These are phyloP conservation scores for Quercus berberidifolia DNA, from an alignment of 306 rosid species.

Conservation along the genomic window DNA sequence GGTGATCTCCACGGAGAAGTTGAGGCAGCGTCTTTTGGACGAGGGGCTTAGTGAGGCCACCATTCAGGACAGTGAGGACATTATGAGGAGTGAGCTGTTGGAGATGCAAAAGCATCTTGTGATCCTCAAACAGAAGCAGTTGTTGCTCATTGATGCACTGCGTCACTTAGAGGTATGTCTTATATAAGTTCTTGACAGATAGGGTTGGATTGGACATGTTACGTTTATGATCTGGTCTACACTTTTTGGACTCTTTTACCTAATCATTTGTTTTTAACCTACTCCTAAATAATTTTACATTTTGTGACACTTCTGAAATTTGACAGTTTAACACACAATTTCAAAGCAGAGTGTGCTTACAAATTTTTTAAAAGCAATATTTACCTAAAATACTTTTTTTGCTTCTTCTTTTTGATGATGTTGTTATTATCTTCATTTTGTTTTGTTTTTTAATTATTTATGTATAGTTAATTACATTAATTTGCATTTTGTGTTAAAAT, in stretches of 20 bases:
- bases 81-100: conserved; percentile 61
- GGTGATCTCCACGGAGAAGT: conserved; percentile 48
- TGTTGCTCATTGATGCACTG: conserved; percentile 61
- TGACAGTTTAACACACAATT: too few relatives aligned
- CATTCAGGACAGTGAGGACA: conserved; percentile 66
- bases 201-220: too few relatives aligned
- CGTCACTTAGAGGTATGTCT: conserved; percentile 77
- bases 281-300: too few relatives aligned
- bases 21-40: conserved; percentile 49
- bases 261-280: too few relatives aligned
- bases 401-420: too few relatives aligned
- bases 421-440: not conserved
- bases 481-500: not conserved
- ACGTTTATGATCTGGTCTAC: too few relatives aligned
- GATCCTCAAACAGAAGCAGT: conserved; percentile 77
- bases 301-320: too few relatives aligned
- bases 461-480: not conserved
- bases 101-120: conserved; percentile 58
- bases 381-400: too few relatives aligned
- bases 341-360: too few relatives aligned
- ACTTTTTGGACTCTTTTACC: too few relatives aligned
- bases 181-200: too few relatives aligned
- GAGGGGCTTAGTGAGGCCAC: conserved; percentile 64
- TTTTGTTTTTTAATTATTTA: not conserved
- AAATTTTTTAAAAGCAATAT: too few relatives aligned